Evolutionary conservation across 306 rosid genomes (phyloP), one percentile per base, ranked within the genome.

Genomic region (Senna siamea): DNA sequence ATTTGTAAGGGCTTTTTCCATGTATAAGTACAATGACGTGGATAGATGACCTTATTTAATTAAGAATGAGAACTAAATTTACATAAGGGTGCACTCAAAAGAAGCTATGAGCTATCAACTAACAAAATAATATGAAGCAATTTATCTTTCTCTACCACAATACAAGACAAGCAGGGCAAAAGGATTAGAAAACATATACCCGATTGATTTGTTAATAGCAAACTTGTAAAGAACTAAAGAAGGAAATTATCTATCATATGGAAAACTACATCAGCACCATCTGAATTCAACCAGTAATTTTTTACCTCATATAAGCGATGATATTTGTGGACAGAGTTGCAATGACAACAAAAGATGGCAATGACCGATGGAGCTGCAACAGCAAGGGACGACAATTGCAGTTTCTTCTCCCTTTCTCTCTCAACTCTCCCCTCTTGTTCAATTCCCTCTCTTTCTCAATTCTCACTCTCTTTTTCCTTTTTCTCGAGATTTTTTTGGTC

Each of bases 241-340:
- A 86, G 88, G 75, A 93, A 91, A 82, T 85, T 85, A 78, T 91
- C 98, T 51, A 91, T 91, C 84, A 94, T 91, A 73, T 94, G 98
- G 78, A 69, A 84, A 75, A 91, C 92, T 78, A 94, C 98, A 79
- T 88, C 97, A 1, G 94, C 92, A 60, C 98, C 97, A 79, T 93
- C 98, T 17, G 98, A 93, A 86, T 91, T 92, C 72, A 89, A 51
- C 96, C 97, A 91, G 79, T 88, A 91, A 32, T 82, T 88, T 88
- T 91, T 89, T 79, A 94, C 98, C 98, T 94, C n/a, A n/a, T n/a
- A n/a, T n/a, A n/a, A n/a, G n/a, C n/a, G n/a, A n/a, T n/a, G n/a
- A n/a, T n/a, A n/a, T n/a, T n/a, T n/a, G n/a, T n/a, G n/a, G n/a
- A n/a, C n/a, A n/a, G n/a, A n/a, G n/a, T n/a, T n/a, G n/a, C n/a